phyloP scores from a whole-genome alignment of 2,329 filamentous ascomycete genomes.

The Clonostachys rhizophaga region DNA sequence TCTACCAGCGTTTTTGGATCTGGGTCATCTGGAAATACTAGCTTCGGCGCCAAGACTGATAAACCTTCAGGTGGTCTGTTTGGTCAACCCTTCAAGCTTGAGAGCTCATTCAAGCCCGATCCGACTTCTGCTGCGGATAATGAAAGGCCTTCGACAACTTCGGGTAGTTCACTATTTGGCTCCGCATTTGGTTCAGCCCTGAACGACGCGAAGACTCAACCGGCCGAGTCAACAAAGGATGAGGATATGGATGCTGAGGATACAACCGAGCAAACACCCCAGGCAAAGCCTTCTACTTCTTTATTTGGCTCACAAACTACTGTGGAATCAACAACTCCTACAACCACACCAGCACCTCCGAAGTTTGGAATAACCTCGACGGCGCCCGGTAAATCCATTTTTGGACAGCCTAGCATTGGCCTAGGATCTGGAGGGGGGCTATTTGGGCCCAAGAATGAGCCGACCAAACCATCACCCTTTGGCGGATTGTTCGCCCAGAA shows the following conservation, averaged over 20 bases:
- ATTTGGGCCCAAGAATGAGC: conserved; percentile 13
- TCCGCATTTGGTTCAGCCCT: conserved; percentile 56
- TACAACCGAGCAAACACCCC: conserved; percentile 23
- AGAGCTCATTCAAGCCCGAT: conserved; percentile 64
- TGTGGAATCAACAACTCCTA: conserved; percentile 40
- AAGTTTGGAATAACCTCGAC: conserved; percentile 36
- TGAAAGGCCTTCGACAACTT: conserved; percentile 35
- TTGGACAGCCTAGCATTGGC: conserved; percentile 8
- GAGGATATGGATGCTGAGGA: conserved; percentile 45
- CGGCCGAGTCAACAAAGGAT: conserved; percentile 28
- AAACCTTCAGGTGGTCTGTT: conserved; percentile 28
- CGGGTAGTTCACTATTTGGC: conserved; percentile 53
- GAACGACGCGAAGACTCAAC: conserved; percentile 25
- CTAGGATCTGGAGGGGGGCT: conserved; percentile 6
- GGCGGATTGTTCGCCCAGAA: conserved; percentile 13
- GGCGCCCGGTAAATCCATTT: conserved; percentile 16
- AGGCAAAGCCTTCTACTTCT: conserved; percentile 27
- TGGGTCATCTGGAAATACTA: conserved; percentile 8
- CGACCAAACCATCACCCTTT: conserved; percentile 6
- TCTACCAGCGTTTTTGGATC: conserved; percentile 20
- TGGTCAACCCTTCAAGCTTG: conserved; percentile 59
- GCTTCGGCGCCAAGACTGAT: conserved; percentile 12
- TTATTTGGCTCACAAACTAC: conserved; percentile 14
- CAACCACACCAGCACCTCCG: conserved; percentile 43
- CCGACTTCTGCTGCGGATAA: conserved; percentile 55